Percentiles rank a stretch among this genome's conserved stretches.
These are phyloP conservation scores for Geoglossum glabrum DNA, from an alignment of 495 filamentous ascomycete species.

Conservation along the genomic window DNA sequence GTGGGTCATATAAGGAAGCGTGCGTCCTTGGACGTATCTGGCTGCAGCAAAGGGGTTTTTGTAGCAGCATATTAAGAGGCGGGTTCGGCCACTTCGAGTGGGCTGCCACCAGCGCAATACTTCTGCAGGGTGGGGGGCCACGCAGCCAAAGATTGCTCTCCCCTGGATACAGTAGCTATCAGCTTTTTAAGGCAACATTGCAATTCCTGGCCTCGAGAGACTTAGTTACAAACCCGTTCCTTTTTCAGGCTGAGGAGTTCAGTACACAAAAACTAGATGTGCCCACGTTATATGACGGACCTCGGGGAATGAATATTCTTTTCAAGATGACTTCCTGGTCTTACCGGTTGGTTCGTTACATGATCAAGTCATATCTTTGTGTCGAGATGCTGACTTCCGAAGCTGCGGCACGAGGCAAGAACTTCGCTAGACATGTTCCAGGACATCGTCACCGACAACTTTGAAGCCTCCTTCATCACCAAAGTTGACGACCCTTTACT, in stretches of 20 bases:
- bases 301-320: constrained; percentile 55
- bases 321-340: constrained; percentile 88
- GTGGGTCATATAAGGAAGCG: constrained; percentile 55
- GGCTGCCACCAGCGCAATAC: constrained; percentile 53
- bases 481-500: constrained; percentile 45
- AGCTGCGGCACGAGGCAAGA: constrained; percentile 48
- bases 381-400: constrained; percentile 7
- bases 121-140: constrained; percentile 54
- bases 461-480: constrained; percentile 62
- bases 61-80: constrained; percentile 40
- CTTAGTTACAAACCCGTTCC: constrained; percentile 38
- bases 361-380: not conserved
- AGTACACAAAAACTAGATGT: constrained; percentile 17
- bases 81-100: constrained; percentile 93
- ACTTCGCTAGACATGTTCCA: constrained; percentile 51
- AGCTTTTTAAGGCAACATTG: constrained; percentile 79
- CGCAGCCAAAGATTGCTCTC: constrained; percentile 52
- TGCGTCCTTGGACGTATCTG: constrained; percentile 73
- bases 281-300: constrained; percentile 43
- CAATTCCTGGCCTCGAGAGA: constrained; percentile 63
- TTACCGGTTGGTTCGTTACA: constrained; percentile 32
- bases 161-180: constrained; percentile 67
- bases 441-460: constrained; percentile 55
- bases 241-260: constrained; percentile 25
- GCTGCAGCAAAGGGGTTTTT: constrained; percentile 74